Conservation (phyloP, 2,329 filamentous ascomycete genomes). For the Exutisphaerella laricina region DNA sequence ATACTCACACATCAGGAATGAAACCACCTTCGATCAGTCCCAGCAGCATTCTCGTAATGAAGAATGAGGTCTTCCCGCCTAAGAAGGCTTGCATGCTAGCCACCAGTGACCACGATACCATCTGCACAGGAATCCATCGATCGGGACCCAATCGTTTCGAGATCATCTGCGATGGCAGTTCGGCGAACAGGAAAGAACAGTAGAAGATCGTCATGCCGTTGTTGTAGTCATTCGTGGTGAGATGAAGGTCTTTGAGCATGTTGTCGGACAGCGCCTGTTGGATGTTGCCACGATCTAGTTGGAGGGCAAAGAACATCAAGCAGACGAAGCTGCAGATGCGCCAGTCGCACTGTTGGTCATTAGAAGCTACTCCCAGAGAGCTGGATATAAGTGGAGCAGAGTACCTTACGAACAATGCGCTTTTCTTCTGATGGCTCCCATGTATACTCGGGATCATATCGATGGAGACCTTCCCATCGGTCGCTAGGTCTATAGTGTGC, state of each 20-base stretch:
- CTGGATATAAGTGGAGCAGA: background rate
- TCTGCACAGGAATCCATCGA: conserved; percentile 40
- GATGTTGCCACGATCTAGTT: conserved; percentile 55
- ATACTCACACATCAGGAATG: conserved; percentile 51
- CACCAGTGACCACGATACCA: conserved; percentile 40
- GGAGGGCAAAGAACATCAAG: conserved; percentile 50
- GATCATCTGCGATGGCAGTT: conserved; percentile 36
- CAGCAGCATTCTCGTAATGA: conserved; percentile 36
- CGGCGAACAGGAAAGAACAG: conserved; percentile 64
- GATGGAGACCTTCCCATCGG: conserved; percentile 53
- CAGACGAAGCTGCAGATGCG: conserved; percentile 49
- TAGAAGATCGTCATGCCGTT: conserved; percentile 59
- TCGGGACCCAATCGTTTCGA: conserved; percentile 43
- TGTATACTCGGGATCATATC: conserved; percentile 52
- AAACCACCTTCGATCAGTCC: conserved; percentile 46
- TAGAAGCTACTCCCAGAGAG: background rate
- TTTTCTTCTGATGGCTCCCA: conserved; percentile 56
- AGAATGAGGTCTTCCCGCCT: conserved; percentile 34
- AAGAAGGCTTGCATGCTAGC: conserved; percentile 33
- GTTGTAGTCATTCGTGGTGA: conserved; percentile 49
- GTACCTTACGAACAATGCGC: conserved; percentile 49
- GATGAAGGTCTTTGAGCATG: conserved; percentile 46
- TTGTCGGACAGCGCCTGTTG: conserved; percentile 43
- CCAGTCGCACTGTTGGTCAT: conserved; percentile 41
- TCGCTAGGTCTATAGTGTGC: conserved; percentile 22